phyloP scores from a whole-genome alignment of 2,329 filamentous ascomycete species.

The Phoma sp. region DNA sequence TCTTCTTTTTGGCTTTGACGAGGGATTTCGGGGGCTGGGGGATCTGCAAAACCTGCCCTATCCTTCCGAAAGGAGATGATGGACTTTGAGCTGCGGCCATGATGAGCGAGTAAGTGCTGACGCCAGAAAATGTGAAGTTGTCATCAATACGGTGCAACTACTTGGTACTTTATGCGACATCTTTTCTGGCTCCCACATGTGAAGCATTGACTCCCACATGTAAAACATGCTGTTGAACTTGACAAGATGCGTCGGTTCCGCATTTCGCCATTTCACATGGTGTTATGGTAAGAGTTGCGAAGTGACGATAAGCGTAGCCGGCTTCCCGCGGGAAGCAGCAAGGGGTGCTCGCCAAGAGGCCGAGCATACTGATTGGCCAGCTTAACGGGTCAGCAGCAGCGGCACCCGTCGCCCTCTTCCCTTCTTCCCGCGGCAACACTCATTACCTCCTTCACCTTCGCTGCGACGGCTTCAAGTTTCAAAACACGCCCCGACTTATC shows the following conservation, averaged over 20 bases:
- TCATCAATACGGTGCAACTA: too few species aligned
- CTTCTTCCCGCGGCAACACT: conserved; percentile 10
- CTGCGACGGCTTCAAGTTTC: neutral
- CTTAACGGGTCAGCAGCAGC: too few species aligned
- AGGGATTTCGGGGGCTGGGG: neutral
- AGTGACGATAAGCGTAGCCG: neutral
- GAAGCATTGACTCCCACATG: too few species aligned
- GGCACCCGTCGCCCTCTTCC: neutral
- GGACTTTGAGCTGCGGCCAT: neutral
- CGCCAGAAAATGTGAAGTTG: too few species aligned
- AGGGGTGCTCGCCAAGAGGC: too few species aligned
- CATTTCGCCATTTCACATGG: neutral
- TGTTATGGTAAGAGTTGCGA: neutral
- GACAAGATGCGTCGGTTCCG: neutral
- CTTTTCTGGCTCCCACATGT: neutral
- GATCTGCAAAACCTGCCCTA: neutral
- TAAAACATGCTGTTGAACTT: neutral
- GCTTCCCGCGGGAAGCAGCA: neutral
- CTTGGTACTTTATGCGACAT: neutral
- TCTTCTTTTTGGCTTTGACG: neutral
- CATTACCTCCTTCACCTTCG: neutral
- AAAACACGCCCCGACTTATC: too few species aligned
- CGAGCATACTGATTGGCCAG: too few species aligned
- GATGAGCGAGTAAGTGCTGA: neutral
- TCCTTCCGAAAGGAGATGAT: neutral